Conservation (phyloP, 2,329 filamentous ascomycete species). For the Fusarium sambucinum region DNA sequence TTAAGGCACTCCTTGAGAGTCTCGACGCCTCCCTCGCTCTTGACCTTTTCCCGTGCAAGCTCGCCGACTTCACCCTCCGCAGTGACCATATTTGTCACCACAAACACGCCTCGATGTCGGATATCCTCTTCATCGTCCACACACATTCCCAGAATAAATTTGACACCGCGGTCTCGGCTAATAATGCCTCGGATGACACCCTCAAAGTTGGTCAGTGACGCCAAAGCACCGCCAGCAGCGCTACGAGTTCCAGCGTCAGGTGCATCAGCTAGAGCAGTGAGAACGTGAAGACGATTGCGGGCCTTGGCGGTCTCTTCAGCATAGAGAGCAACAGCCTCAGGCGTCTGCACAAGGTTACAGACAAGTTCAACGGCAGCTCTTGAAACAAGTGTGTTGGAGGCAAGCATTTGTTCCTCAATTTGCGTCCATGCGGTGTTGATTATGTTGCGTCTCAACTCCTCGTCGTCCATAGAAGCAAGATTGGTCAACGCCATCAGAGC, state of each 20-base stretch:
- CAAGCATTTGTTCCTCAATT: slow-evolving; percentile 86
- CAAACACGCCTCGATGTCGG: slow-evolving; percentile 79
- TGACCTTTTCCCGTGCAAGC: slow-evolving; percentile 70
- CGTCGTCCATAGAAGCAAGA: slow-evolving; percentile 82
- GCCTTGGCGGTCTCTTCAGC: slow-evolving; percentile 76
- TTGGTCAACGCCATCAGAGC: slow-evolving; percentile 93
- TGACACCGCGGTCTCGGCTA: slow-evolving; percentile 76
- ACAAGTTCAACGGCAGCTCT: slow-evolving; percentile 89
- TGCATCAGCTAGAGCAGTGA: slow-evolving; percentile 88
- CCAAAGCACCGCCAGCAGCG: slow-evolving; percentile 89
- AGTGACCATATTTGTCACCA: slow-evolving; percentile 77
- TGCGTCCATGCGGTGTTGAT: slow-evolving; percentile 79
- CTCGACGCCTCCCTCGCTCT: slow-evolving; percentile 72
- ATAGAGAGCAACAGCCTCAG: slow-evolving; percentile 75
- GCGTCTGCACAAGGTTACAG: slow-evolving; percentile 85
- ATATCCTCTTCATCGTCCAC: slow-evolving; percentile 77
- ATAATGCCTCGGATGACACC: slow-evolving; percentile 78
- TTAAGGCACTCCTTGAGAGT: slow-evolving; percentile 77
- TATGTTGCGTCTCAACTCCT: slow-evolving; percentile 74
- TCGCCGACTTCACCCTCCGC: slow-evolving; percentile 74
- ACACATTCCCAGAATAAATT: slow-evolving; percentile 84
- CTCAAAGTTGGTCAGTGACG: slow-evolving; percentile 84
- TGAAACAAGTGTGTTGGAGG: slow-evolving; percentile 78
- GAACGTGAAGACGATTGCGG: slow-evolving; percentile 80
- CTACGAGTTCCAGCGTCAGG: slow-evolving; percentile 83